These are phyloP conservation scores for Mortierella sp. DNA, from an alignment of 371 early-diverging fungal genomes.

Conservation along the genomic window DNA sequence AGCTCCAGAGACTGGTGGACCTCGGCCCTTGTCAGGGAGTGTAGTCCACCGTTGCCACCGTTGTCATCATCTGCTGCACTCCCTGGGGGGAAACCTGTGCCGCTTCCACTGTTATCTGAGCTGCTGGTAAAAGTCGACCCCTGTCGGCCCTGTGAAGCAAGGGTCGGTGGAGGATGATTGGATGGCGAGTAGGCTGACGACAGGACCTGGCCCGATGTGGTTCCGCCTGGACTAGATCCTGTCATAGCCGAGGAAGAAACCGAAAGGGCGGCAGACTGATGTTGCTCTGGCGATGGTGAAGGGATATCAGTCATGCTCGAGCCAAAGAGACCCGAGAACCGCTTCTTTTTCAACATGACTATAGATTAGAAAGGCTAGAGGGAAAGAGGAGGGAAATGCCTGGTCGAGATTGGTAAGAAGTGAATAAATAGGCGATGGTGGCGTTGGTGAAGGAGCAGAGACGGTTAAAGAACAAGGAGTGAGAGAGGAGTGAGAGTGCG, in stretches of 20 bases:
- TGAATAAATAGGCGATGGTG: too few relatives aligned
- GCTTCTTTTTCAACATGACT: constrained; percentile 46
- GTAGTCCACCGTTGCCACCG: background rate
- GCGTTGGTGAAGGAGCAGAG: too few relatives aligned
- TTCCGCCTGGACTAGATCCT: background rate
- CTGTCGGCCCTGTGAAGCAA: constrained; percentile 47
- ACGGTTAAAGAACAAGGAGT: background rate
- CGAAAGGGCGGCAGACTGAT: constrained; percentile 4
- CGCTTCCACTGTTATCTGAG: constrained; percentile 15
- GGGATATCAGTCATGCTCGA: constrained; percentile 44
- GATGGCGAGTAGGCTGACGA: background rate
- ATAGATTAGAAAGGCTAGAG: background rate
- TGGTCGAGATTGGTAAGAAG: too few relatives aligned
- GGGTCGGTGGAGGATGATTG: constrained; percentile 17
- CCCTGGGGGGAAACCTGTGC: background rate
- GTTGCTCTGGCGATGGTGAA: constrained; percentile 42
- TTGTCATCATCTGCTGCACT: background rate
- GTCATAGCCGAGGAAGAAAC: background rate
- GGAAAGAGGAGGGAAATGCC: background rate
- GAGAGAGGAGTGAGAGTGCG: background rate
- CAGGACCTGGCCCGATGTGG: background rate
- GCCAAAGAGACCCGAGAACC: constrained; percentile 51
- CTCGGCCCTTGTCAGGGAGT: constrained; percentile 31
- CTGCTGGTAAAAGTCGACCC: constrained; percentile 15
- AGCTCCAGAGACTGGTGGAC: constrained; percentile 43